Conservation (phyloP, 23 red algal genomes). For the Agarophyton chilense region DNA sequence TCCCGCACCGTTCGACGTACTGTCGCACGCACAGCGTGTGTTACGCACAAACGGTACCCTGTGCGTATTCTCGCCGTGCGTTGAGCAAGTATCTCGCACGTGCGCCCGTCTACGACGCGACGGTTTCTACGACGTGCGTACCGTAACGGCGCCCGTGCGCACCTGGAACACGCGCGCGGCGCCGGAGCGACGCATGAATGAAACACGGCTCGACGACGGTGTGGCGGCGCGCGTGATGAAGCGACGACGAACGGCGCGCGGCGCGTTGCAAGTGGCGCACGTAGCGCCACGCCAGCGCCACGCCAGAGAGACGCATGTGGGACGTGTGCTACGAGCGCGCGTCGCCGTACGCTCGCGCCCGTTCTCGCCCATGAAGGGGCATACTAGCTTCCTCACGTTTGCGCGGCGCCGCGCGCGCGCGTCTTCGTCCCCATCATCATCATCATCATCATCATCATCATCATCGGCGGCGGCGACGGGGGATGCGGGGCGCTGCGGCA, state of each 20-base stretch:
- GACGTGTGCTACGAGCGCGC: conserved; percentile 34
- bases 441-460: neutral
- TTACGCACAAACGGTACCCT: conserved; percentile 72
- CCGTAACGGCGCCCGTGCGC: conserved; percentile 53
- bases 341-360: conserved; percentile 22
- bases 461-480: neutral
- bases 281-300: too few species aligned
- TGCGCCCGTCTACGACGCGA: neutral
- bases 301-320: conserved; percentile 8
- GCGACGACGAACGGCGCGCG: neutral
- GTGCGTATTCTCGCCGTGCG: conserved; percentile 83
- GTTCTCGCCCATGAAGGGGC: conserved; percentile 66
- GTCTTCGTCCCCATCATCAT: neutral
- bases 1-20: conserved; percentile 74
- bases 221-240: neutral
- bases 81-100: conserved; percentile 88
- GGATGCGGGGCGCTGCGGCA: neutral
- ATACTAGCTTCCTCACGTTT: conserved; percentile 91
- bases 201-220: too few species aligned
- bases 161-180: conserved; percentile 20
- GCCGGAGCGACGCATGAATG: too few species aligned
- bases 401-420: conserved; percentile 1
- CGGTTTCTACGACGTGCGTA: conserved; percentile 45
- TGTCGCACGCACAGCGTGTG: conserved; percentile 22
- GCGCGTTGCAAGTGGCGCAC: neutral